Conservation (phyloP, 1,139 yeast species). For the Taiozyma onychis region DNA sequence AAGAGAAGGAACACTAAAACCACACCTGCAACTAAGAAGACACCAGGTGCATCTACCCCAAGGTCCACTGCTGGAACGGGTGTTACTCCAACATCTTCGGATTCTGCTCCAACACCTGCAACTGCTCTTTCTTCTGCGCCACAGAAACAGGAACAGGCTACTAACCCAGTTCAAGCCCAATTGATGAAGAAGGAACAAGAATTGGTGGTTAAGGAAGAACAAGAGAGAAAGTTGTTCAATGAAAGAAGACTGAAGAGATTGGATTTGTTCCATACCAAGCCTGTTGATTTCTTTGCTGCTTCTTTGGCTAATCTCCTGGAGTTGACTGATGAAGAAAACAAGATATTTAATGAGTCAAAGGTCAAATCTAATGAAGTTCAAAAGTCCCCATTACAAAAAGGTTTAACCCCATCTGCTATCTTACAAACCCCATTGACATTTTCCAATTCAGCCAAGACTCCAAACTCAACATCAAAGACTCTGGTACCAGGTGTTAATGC, state of each 20-base stretch:
- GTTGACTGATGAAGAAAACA: conserved; percentile 21
- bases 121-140: conserved; percentile 11
- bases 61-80: conserved; percentile 1
- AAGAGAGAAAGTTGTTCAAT: conserved; percentile 9
- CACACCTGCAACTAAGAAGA: conserved; percentile 9
- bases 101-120: conserved; percentile 11
- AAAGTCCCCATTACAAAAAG: conserved; percentile 18
- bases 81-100: conserved; percentile 3
- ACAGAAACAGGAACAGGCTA: conserved; percentile 1
- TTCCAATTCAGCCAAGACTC: conserved; percentile 20
- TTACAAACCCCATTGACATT: conserved; percentile 24
- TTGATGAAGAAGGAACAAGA: conserved; percentile 23
- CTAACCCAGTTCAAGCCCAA: conserved; percentile 11
- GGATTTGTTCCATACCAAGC: conserved; percentile 15
- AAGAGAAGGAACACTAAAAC: conserved; percentile 17
- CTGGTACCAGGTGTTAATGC: not conserved
- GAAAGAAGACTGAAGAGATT: conserved; percentile 18
- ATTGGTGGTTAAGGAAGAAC: conserved; percentile 14
- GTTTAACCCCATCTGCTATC: conserved; percentile 24
- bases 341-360: conserved; percentile 13
- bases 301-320: conserved; percentile 22
- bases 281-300: conserved; percentile 21
- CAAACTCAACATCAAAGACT: conserved; percentile 17
- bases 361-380: conserved; percentile 10
- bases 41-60: conserved; percentile 14